phyloP scores from a whole-genome alignment of 768 basidiomycete species.

The Pleurotus platypus region DNA sequence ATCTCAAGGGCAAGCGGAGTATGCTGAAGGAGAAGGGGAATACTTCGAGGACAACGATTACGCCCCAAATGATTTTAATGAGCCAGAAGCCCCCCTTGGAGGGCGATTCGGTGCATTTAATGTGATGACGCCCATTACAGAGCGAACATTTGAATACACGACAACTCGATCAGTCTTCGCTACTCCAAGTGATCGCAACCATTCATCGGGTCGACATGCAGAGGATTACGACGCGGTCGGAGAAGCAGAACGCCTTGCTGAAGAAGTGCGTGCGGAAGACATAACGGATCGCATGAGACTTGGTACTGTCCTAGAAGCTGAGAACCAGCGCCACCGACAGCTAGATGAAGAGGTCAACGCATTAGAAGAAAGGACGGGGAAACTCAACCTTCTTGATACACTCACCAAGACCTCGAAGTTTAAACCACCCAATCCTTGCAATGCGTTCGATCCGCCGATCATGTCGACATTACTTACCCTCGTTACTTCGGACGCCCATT shows the following conservation, averaged over 20 bases:
- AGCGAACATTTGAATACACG: conserved; percentile 85
- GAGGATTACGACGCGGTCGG: conserved; percentile 47
- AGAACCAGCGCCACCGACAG: conserved; percentile 6
- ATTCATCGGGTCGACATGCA: conserved; percentile 26
- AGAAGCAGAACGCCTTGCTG: conserved; percentile 50
- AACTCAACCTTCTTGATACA: conserved; percentile 62
- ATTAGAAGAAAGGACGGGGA: conserved; percentile 60
- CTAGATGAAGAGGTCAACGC: conserved; percentile 17
- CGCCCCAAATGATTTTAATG: conserved; percentile 21
- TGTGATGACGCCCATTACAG: conserved; percentile 97
- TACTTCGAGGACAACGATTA: conserved; percentile 15
- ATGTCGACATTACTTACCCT: conserved; percentile 61
- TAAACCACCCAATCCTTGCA: conserved; percentile 82
- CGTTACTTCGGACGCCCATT: conserved; percentile 56
- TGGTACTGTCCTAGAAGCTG: conserved; percentile 8
- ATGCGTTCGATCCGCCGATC: conserved; percentile 72
- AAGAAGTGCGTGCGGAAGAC: conserved; percentile 38
- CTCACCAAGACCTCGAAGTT: conserved; percentile 60
- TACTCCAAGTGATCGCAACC: conserved; percentile 36
- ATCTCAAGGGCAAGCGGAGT: conserved; percentile 17
- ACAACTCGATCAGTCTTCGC: conserved; percentile 39
- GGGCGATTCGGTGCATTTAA: conserved; percentile 81
- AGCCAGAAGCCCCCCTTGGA: conserved; percentile 54
- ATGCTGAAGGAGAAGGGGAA: conserved; percentile 21
- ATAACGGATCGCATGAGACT: conserved; percentile 27